phyloP scores from a whole-genome alignment of 345 rosid genomes.

The Psidium guajava region DNA sequence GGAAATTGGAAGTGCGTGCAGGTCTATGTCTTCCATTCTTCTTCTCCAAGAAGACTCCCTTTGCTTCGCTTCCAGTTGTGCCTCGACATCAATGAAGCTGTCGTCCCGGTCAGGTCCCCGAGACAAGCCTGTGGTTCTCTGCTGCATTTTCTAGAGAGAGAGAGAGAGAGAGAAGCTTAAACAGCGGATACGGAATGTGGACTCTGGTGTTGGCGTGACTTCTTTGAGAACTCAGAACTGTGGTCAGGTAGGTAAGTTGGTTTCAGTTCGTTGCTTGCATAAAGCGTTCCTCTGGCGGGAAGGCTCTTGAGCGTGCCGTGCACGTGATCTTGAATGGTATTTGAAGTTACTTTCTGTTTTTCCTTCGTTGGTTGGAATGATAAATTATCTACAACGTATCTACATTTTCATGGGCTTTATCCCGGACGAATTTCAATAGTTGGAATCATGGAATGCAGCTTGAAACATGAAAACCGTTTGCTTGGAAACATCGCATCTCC shows the following conservation, averaged over 20 bases:
- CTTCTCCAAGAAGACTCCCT: not conserved
- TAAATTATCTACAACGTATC: not conserved
- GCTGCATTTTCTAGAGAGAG: not conserved
- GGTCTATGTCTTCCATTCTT: not conserved
- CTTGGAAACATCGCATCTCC: not conserved
- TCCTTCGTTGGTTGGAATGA: not conserved
- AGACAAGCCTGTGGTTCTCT: not conserved
- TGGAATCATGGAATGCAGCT: not conserved
- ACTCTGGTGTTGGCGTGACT: not conserved
- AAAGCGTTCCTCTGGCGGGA: slow-evolving; percentile 10
- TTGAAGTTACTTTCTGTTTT: not conserved
- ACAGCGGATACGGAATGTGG: not conserved
- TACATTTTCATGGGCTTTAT: not conserved
- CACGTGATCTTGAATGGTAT: not conserved
- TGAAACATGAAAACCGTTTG: not conserved
- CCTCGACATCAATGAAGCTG: not conserved
- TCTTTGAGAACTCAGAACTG: not conserved
- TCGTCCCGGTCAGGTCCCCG: not conserved
- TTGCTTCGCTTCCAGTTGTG: not conserved
- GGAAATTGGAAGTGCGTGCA: slow-evolving; percentile 18
- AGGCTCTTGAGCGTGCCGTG: not conserved
- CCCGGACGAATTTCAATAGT: not conserved
- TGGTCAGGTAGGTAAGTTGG: not conserved
- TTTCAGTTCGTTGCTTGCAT: not conserved
- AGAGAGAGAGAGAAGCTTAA: not conserved